Percentiles rank a stretch among this genome's conserved stretches.
Evolutionary conservation across 495 filamentous ascomycete genomes (phyloP).

Genomic region (Penicillium argentinense): DNA sequence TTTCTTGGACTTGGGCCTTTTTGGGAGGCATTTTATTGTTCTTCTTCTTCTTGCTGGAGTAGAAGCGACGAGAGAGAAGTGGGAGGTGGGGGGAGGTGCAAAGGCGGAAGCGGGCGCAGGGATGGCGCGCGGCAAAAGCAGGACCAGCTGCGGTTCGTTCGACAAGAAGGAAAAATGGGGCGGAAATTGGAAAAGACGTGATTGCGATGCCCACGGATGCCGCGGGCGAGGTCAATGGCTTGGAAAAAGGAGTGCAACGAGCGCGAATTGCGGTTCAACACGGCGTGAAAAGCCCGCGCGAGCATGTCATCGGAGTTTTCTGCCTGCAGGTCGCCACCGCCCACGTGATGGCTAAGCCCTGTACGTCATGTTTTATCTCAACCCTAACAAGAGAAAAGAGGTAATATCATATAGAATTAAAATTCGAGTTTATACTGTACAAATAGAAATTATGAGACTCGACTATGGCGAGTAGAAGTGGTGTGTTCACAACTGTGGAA

Average conservation of each 20-base stretch:
- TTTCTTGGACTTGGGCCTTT: slow-evolving; percentile 55
- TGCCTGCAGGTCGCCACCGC: slow-evolving; percentile 23
- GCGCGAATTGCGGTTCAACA: too few species aligned
- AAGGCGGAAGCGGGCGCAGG: slow-evolving; percentile 32
- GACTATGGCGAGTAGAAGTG: too few species aligned
- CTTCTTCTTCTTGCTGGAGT: slow-evolving; percentile 49
- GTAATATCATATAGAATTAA: too few species aligned
- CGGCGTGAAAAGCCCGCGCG: too few species aligned
- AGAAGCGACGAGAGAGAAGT: slow-evolving; percentile 38
- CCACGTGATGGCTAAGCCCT: slow-evolving; percentile 29
- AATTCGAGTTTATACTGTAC: too few species aligned
- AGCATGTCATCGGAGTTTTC: slow-evolving; percentile 30
- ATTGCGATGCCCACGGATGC: slow-evolving; percentile 36
- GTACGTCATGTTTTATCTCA: slow-evolving; percentile 25
- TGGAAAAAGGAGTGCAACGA: slow-evolving; percentile 2
- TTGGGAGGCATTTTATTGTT: slow-evolving; percentile 55
- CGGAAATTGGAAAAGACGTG: slow-evolving; percentile 34
- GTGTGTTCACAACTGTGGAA: too few species aligned
- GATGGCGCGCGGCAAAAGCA: slow-evolving; percentile 39
- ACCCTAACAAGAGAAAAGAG: too few species aligned
- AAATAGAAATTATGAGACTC: too few species aligned
- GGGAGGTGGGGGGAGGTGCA: slow-evolving; percentile 29
- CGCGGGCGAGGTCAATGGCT: slow-evolving; percentile 26
- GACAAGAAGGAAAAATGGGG: slow-evolving; percentile 36
- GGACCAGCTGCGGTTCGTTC: slow-evolving; percentile 51